Percentiles rank a stretch among this genome's conserved stretches.
Conservation (phyloP, 2,329 filamentous ascomycete genomes). For the Penicillium corylophilum region DNA sequence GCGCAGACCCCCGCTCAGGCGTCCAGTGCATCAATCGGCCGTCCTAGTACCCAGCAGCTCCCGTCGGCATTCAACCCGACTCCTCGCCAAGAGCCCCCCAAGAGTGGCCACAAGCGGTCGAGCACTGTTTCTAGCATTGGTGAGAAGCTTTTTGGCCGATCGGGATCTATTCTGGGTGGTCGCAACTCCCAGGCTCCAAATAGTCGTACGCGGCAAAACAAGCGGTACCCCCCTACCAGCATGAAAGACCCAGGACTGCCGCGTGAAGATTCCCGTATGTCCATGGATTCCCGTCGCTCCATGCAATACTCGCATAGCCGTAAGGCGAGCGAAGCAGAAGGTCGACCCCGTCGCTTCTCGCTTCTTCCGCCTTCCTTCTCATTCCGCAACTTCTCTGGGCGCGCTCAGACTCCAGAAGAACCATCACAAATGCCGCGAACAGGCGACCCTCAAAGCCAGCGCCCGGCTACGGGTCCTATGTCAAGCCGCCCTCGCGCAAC, state of each 20-base stretch:
- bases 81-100: slow-evolving; percentile 49
- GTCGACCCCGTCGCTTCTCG: slow-evolving; percentile 68
- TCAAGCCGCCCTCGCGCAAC: slow-evolving; percentile 27
- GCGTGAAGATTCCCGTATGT: slow-evolving; percentile 60
- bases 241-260: slow-evolving; percentile 75
- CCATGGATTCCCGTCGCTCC: slow-evolving; percentile 72
- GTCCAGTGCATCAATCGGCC: slow-evolving; percentile 56
- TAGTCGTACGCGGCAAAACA: slow-evolving; percentile 49
- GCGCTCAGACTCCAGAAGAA: slow-evolving; percentile 47
- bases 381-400: slow-evolving; percentile 63
- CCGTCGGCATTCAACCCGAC: slow-evolving; percentile 58
- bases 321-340: slow-evolving; percentile 67
- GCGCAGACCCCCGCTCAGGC: slow-evolving; percentile 55
- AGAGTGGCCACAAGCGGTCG: slow-evolving; percentile 62
- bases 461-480: slow-evolving; percentile 38
- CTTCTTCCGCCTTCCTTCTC: slow-evolving; percentile 66
- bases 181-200: slow-evolving; percentile 37
- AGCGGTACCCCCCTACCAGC: slow-evolving; percentile 85
- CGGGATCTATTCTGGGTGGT: slow-evolving; percentile 75
- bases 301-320: slow-evolving; percentile 68
- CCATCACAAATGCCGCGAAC: slow-evolving; percentile 41
- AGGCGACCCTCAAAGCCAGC: slow-evolving; percentile 25
- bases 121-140: slow-evolving; percentile 78
- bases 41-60: slow-evolving; percentile 59
- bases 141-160: slow-evolving; percentile 80